These are phyloP conservation scores for Candida dajiaensis DNA, from an alignment of 805 yeast species.

Conservation along the genomic window DNA sequence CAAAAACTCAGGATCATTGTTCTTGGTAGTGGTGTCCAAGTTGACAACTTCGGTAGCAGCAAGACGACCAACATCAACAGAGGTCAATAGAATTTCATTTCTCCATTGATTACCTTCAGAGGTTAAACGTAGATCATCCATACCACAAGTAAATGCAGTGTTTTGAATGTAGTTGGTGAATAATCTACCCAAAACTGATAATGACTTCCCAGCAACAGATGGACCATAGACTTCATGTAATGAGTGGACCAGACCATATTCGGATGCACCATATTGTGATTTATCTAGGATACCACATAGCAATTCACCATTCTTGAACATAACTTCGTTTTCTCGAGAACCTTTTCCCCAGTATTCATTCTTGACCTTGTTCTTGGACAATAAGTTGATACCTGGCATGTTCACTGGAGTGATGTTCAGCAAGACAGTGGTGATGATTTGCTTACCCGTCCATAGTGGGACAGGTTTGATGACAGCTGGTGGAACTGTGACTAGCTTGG, in stretches of 20 bases:
- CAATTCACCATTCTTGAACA: constrained; percentile 82
- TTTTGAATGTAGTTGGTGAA: constrained; percentile 90
- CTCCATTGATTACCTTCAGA: constrained; percentile 89
- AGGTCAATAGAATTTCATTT: constrained; percentile 68
- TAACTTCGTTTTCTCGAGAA: constrained; percentile 79
- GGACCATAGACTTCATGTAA: constrained; percentile 95
- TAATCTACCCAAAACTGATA: constrained; percentile 89
- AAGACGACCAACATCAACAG: constrained; percentile 76
- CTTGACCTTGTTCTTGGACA: constrained; percentile 82
- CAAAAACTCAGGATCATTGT: constrained; percentile 69
- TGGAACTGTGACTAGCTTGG: constrained; percentile 68
- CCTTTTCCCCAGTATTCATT: constrained; percentile 90
- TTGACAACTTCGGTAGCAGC: constrained; percentile 96
- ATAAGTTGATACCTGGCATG: constrained; percentile 88
- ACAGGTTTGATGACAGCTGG: constrained; percentile 86
- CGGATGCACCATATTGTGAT: constrained; percentile 97
- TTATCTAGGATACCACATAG: constrained; percentile 92
- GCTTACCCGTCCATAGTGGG: constrained; percentile 98
- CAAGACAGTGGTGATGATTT: constrained; percentile 86
- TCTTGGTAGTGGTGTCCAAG: constrained; percentile 44
- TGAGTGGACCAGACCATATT: constrained; percentile 94
- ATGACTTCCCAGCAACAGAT: constrained; percentile 77
- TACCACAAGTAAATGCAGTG: constrained; percentile 98
- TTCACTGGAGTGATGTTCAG: constrained; percentile 80
- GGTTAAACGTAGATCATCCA: constrained; percentile 95